These are phyloP conservation scores for Oryza punctata DNA, from an alignment of 176 grass and related monocot genomes.

Conservation along the genomic window DNA sequence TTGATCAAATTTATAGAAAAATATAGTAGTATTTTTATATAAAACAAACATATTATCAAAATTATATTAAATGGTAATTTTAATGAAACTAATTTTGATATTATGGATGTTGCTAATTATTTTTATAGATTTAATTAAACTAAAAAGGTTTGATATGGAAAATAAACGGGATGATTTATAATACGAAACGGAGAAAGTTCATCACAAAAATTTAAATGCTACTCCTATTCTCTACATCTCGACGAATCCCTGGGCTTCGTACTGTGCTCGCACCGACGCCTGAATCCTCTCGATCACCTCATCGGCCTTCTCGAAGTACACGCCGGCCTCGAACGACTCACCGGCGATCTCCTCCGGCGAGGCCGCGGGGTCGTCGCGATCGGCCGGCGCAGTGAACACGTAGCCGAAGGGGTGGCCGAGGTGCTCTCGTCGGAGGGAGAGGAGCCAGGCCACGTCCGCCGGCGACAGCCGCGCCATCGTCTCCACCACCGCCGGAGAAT, in stretches of 20 bases:
- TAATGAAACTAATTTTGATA: too few relatives aligned
- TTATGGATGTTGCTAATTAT: too few relatives aligned
- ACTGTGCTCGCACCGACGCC: not conserved
- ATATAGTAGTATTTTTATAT: too few relatives aligned
- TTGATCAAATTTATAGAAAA: too few relatives aligned
- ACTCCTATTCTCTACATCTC: not conserved
- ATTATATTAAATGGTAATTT: too few relatives aligned
- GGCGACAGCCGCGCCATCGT: not conserved
- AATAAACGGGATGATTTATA: too few relatives aligned
- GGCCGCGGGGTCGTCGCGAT: too few relatives aligned
- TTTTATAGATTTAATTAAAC: too few relatives aligned
- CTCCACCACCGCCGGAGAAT: not conserved
- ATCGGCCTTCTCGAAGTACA: not conserved
- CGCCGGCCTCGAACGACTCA: not conserved
- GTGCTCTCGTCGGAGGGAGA: not conserved
- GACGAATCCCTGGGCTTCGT: not conserved
- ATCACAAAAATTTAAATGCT: too few relatives aligned
- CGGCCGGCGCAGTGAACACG: not conserved
- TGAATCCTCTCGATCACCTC: not conserved
- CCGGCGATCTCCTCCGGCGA: not conserved
- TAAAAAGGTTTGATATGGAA: too few relatives aligned
- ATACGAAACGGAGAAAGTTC: too few relatives aligned
- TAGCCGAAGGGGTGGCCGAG: not conserved
- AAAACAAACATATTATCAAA: too few relatives aligned
- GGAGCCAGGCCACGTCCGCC: not conserved